phyloP scores from a whole-genome alignment of 495 filamentous ascomycete species.

The Tuber indicum region DNA sequence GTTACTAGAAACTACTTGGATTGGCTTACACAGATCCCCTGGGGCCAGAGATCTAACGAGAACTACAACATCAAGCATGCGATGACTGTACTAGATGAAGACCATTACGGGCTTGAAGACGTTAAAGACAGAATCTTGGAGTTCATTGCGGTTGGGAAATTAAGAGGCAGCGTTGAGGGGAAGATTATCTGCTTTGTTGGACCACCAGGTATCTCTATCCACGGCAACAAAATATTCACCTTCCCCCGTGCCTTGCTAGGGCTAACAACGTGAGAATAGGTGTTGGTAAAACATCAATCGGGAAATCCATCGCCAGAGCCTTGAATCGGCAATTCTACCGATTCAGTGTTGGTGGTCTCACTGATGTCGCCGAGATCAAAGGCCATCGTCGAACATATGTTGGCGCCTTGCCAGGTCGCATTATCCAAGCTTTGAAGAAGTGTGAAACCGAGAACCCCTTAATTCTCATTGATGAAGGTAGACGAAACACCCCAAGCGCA shows the following conservation, averaged over 20 bases:
- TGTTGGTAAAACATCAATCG: constrained; percentile 98
- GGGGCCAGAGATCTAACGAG: constrained; percentile 91
- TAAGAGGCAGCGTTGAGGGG: constrained; percentile 93
- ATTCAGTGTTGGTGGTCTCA: constrained; percentile 93
- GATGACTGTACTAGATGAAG: constrained; percentile 84
- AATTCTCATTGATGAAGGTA: constrained; percentile 82
- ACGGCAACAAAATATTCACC: constrained; percentile 2
- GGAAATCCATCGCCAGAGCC: constrained; percentile 93
- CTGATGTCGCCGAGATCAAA: constrained; percentile 99
- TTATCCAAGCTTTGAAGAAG: constrained; percentile 98
- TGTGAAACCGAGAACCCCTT: constrained; percentile 98
- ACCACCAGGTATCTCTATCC: constrained; percentile 56
- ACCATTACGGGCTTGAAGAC: constrained; percentile 95
- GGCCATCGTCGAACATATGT: constrained; percentile 96
- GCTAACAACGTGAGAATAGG: constrained; percentile 43
- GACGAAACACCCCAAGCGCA: not conserved
- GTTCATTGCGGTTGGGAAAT: constrained; percentile 97
- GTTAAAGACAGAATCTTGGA: constrained; percentile 98
- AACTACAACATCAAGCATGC: constrained; percentile 94
- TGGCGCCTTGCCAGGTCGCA: constrained; percentile 87
- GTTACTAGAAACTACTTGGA: constrained; percentile 99
- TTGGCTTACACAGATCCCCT: constrained; percentile 96
- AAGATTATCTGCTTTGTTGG: constrained; percentile 98
- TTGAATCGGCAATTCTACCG: constrained; percentile 94
- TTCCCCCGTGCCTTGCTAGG: constrained; percentile 5